Base-by-base conservation (phyloP, 106 monocot species). In the Dendrobium nobile region DNA sequence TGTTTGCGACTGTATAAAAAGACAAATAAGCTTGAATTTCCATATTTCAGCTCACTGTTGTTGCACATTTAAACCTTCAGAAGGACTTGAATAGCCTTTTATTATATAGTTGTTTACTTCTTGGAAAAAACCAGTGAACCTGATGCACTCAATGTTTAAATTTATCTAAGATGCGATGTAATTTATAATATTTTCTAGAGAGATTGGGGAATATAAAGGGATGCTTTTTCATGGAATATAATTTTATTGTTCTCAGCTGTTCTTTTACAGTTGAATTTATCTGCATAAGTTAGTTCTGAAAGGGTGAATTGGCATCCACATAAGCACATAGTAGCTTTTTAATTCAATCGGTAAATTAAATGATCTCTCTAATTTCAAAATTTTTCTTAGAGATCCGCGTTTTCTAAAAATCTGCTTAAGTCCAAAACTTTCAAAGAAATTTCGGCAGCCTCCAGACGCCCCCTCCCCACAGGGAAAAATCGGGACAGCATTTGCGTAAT, bases 261-360 rank as follows among this genome's bases (percentile, higher is more conserved):
- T 72, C 22, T 83, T 85, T 81, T 67, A 64, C 78, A 99, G 98
- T 80, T 85, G 76, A 90, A 85, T 78, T 33, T 78, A 54, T 47
- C 79, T 68, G 20, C 82, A 79, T 78, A 89, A 85, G 74, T 88
- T 80, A 88, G 86, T 86, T 79, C 77, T 28, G 88, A 91, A 86
- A 87, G 84, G 82, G 78, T 93, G 15, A 87, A 87, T 78, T 95
- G 95, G 99, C 87, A 93, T 73, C 91, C 78, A 67, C 90, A 93
- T 68, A 95, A 90, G 70, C 89, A 93, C 73, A 87, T 90, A 79
- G 80, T 99, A 77, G 99, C 99, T 33, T 33, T 33, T 33, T 33
- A 33, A 1, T 33, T 33, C 33, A 33, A 33, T 2, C 1, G 33
- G 33, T 33, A 27, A 27, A 27, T 27, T 27, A 27, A 27, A 27